Conservation (phyloP, 495 filamentous ascomycete genomes). For the Beverwykella pulmonaria region DNA sequence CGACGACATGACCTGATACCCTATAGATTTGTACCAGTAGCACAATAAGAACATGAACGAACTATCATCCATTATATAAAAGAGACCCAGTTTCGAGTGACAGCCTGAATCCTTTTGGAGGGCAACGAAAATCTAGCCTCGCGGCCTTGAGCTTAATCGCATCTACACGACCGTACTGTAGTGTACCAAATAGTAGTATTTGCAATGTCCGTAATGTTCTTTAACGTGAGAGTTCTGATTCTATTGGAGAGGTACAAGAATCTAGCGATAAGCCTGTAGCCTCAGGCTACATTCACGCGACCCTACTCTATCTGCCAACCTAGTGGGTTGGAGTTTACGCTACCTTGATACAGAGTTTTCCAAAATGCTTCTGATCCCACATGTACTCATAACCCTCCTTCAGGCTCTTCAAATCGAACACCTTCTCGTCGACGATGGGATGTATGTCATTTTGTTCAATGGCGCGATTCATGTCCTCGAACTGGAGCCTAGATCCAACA, state of each 20-base stretch:
- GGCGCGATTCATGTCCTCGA: slow-evolving; percentile 49
- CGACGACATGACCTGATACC: not conserved
- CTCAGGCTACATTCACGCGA: too few relatives aligned
- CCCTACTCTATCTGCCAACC: too few relatives aligned
- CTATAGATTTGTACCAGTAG: not conserved
- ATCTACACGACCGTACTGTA: too few relatives aligned
- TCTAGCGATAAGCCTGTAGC: too few relatives aligned
- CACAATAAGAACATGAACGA: not conserved
- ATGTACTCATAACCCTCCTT: slow-evolving; percentile 55
- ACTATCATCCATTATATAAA: not conserved
- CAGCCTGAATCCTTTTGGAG: too few relatives aligned
- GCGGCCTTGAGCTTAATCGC: too few relatives aligned
- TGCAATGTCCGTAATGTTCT: too few relatives aligned
- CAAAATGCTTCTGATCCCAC: slow-evolving; percentile 77
- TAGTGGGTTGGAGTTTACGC: slow-evolving; percentile 8
- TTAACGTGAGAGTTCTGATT: too few relatives aligned
- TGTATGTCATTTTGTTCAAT: slow-evolving; percentile 48
- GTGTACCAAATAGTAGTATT: too few relatives aligned
- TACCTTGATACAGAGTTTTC: slow-evolving; percentile 72
- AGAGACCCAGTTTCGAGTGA: too few relatives aligned
- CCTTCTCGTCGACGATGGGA: slow-evolving; percentile 47
- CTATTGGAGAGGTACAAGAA: too few relatives aligned
- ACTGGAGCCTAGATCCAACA: slow-evolving; percentile 45
- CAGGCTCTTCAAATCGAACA: slow-evolving; percentile 43
- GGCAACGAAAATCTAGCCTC: too few relatives aligned